A percentile compares a stretch with the other conserved stretches of the same genome.
phyloP scores from a whole-genome alignment of 805 yeast species.

The Pichia cabralensis region DNA sequence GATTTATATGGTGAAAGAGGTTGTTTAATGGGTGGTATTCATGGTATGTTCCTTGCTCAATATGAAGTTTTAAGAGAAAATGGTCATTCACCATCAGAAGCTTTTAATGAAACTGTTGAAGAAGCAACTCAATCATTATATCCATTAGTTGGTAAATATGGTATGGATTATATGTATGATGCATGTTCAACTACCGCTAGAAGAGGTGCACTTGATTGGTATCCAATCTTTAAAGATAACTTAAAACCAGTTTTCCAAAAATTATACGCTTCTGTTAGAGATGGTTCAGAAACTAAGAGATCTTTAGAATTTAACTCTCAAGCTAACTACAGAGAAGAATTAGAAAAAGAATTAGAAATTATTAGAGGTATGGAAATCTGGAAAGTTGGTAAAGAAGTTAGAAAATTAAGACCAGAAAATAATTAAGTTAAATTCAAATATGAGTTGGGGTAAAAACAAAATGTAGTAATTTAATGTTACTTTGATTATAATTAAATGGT shows the following conservation, averaged over 20 bases:
- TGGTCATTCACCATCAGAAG: conserved; percentile 99
- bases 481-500: neutral
- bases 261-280: conserved; percentile 87
- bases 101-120: conserved; percentile 99
- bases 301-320: conserved; percentile 98
- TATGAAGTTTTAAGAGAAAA: conserved; percentile 99
- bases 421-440: no score
- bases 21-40: conserved; percentile 99
- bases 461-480: no score
- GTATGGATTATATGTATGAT: conserved; percentile 99
- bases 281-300: conserved; percentile 96
- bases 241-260: conserved; percentile 97
- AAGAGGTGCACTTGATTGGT: conserved; percentile 99
- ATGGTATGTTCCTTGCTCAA: conserved; percentile 99
- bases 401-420: conserved; percentile 99
- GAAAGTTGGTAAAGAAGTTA: conserved; percentile 98
- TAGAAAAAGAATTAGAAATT: conserved; percentile 84
- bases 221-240: conserved; percentile 97
- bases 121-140: conserved; percentile 99
- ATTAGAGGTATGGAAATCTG: conserved; percentile 99
- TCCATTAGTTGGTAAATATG: conserved; percentile 98
- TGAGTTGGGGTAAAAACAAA: no score
- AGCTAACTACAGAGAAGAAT: conserved; percentile 93
- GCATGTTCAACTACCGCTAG: conserved; percentile 99
- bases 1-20: conserved; percentile 99